Conservation (phyloP, 306 rosid species). For the Prunus campanulata region DNA sequence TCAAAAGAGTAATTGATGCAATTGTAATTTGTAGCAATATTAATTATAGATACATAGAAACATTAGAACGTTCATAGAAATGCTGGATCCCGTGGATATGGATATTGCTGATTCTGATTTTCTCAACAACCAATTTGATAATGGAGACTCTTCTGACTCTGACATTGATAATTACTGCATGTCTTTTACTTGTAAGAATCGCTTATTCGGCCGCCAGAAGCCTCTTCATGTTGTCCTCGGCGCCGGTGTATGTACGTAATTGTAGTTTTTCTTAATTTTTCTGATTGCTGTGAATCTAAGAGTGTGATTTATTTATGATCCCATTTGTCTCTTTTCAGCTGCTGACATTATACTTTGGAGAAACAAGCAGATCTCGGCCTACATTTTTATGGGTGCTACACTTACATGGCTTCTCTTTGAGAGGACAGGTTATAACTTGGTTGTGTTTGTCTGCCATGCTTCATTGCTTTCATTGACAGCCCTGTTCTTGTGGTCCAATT, state of each 20-base stretch:
- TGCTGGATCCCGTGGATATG: slow-evolving; percentile 34
- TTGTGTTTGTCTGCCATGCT: slow-evolving; percentile 48
- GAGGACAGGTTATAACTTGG: slow-evolving; percentile 47
- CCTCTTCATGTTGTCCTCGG: slow-evolving; percentile 57
- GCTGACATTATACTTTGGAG: slow-evolving; percentile 70
- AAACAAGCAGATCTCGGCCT: slow-evolving; percentile 38
- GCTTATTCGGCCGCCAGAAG: slow-evolving; percentile 51
- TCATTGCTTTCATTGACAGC: slow-evolving; percentile 30
- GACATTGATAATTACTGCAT: slow-evolving; percentile 39
- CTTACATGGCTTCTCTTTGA: slow-evolving; percentile 45
- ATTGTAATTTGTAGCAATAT: not conserved
- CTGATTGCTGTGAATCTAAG: not conserved
- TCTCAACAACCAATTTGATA: slow-evolving; percentile 29
- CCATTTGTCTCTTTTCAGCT: slow-evolving; percentile 26
- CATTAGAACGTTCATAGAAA: slow-evolving; percentile 7
- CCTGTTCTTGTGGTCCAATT: slow-evolving; percentile 45
- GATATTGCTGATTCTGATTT: slow-evolving; percentile 54
- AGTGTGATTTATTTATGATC: not conserved
- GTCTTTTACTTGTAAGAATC: slow-evolving; percentile 34
- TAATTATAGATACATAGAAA: not conserved
- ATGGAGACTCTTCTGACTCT: slow-evolving; percentile 46
- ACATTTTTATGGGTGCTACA: slow-evolving; percentile 40
- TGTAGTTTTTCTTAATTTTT: not conserved
- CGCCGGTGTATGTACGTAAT: slow-evolving; percentile 46
- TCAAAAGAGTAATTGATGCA: not conserved